phyloP scores from a whole-genome alignment of 495 filamentous ascomycete genomes.

The Lasiosphaeria ovina region DNA sequence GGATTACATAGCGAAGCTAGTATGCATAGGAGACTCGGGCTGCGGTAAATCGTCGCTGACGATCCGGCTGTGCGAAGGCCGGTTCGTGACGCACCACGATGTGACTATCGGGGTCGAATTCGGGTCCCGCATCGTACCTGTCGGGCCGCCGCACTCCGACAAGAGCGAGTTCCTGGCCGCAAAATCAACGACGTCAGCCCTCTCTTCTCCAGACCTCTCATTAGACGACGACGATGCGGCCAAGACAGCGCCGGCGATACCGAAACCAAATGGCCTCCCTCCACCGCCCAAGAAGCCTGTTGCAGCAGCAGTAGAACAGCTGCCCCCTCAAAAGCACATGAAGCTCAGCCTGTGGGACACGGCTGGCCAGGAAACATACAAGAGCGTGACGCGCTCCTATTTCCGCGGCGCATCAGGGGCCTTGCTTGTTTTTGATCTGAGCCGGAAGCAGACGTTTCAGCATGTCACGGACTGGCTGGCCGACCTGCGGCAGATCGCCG shows the following conservation, averaged over 20 bases:
- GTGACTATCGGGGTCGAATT: slow-evolving; percentile 99
- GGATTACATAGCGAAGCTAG: slow-evolving; percentile 98
- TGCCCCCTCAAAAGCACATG: slow-evolving; percentile 65
- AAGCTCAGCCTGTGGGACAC: slow-evolving; percentile 87
- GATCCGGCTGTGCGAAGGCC: slow-evolving; percentile 94
- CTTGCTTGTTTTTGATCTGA: slow-evolving; percentile 92
- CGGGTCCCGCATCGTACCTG: slow-evolving; percentile 87
- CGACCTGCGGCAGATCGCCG: slow-evolving; percentile 88
- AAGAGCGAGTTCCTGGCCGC: slow-evolving; percentile 24
- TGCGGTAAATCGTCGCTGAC: slow-evolving; percentile 89
- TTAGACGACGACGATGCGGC: background rate
- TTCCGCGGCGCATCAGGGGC: slow-evolving; percentile 92
- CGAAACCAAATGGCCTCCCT: slow-evolving; percentile 34
- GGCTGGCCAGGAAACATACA: slow-evolving; percentile 95
- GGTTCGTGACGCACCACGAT: slow-evolving; percentile 88
- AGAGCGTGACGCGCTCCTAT: slow-evolving; percentile 90
- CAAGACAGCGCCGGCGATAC: slow-evolving; percentile 1
- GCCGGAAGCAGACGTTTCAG: slow-evolving; percentile 75
- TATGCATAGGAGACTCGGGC: slow-evolving; percentile 93
- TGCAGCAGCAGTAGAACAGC: slow-evolving; percentile 12
- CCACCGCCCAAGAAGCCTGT: slow-evolving; percentile 23
- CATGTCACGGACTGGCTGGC: slow-evolving; percentile 88
- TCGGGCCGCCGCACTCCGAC: slow-evolving; percentile 69
- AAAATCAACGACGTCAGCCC: background rate
- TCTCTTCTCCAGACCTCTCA: background rate